Conservation (phyloP, 2,329 filamentous ascomycete genomes). For the Colletotrichum musae region DNA sequence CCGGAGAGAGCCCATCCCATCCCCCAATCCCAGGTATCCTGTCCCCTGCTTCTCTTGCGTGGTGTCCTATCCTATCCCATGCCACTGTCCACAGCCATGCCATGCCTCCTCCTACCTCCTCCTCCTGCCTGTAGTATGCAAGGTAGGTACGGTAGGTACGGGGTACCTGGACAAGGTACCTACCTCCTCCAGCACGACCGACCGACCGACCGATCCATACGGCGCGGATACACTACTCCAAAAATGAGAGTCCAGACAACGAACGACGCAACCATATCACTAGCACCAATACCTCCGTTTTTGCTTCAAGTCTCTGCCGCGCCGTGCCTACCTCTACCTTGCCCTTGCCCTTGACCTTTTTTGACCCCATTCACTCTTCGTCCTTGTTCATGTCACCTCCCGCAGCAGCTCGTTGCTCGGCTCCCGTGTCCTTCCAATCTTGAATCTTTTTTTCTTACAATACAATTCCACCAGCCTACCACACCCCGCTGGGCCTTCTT, state of each 20-base stretch:
- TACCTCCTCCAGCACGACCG: constrained; percentile 4
- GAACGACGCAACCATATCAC: constrained; percentile 42
- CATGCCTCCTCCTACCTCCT: background rate
- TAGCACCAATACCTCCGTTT: constrained; percentile 33
- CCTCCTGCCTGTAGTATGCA: background rate
- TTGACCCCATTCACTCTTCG: constrained; percentile 17
- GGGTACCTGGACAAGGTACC: background rate
- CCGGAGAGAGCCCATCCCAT: too few relatives aligned
- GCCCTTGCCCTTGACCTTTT: constrained; percentile 13
- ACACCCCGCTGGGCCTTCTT: constrained; percentile 6
- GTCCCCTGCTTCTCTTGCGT: too few relatives aligned
- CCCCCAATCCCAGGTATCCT: too few relatives aligned
- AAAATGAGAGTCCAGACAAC: constrained; percentile 40
- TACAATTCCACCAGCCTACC: constrained; percentile 2
- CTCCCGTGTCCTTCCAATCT: background rate
- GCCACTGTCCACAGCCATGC: too few relatives aligned
- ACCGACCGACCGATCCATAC: constrained; percentile 11
- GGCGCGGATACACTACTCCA: constrained; percentile 24
- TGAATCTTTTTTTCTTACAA: constrained; percentile 14
- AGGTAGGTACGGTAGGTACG: background rate
- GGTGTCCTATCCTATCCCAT: too few relatives aligned
- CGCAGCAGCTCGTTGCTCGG: background rate
- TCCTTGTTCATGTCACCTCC: constrained; percentile 8
- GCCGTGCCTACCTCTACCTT: constrained; percentile 14
- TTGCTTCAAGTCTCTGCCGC: constrained; percentile 32